Base-by-base conservation (phyloP, 192 early-diverging fungal genomes). In the Tieghemiomyces parasiticus region DNA sequence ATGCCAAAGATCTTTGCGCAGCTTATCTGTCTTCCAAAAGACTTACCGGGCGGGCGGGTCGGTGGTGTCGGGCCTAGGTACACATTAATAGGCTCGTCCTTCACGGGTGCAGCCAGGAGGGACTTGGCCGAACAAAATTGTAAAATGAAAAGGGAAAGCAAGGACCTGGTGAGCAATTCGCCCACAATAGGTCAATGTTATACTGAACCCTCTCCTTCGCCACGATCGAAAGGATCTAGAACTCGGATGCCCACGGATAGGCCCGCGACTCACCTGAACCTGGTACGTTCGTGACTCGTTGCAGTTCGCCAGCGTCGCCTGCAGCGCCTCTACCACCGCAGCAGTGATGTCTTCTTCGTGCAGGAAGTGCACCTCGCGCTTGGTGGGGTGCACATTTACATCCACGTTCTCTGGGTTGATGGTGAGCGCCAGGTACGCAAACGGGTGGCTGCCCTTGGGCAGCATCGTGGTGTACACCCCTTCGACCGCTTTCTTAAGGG, bases 331-430 rank as follows among this genome's bases (percentile, higher is more conserved):
- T 38, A 80, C 74, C 2, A 99, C 71, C 0, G 65, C 62, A 13
- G 77, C 76, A 34, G 93, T 76, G 20, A 97, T 80, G 19, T 73
- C 65, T 33, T 99, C 92, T 61, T 97, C 86, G 68, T 97, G 80
- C 65, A 99, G 69, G 62, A 99, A 96, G 46, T 87, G 84, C 28
- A 97, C 91, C 74, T 93, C 86, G 9, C 84, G 78, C 61, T 99
- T 99, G 32, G 96, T 95, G 0, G 96, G 94, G 70, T 97, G 96
- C 0, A 99, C 91, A 67, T 99, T 99, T 1, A 99, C 96, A 65
- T 99, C 96, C 2, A 99, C 85, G 60, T 88, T 91, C 47, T 81
- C 69, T 0, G 93, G 88, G 34, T 85, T 84, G 58, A 99, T 87
- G 22, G 81, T 78, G n/a, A 99, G 69, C 49, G 82, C 81, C 35